Conservation (phyloP, 116 monocot genomes). For the Iris pallida region DNA sequence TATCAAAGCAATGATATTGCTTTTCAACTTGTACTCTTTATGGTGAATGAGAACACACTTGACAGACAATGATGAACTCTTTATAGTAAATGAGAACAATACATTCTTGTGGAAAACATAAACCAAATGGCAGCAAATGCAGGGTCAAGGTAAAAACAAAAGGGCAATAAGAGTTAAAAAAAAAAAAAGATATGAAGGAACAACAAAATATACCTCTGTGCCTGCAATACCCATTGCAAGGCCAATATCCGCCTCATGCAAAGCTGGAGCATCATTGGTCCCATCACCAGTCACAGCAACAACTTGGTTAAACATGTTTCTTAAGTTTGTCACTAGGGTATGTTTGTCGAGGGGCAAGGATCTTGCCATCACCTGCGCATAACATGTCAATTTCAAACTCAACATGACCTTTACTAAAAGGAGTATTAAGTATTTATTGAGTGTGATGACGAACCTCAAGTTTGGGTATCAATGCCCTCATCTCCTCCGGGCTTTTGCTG, state of each 20-base stretch:
- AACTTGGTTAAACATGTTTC: conserved; percentile 43
- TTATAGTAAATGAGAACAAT: neutral
- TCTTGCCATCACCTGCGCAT: conserved; percentile 50
- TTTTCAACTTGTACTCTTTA: neutral
- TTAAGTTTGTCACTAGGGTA: conserved; percentile 49
- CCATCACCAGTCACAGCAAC: conserved; percentile 65
- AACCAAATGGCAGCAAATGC: neutral
- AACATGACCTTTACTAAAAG: neutral
- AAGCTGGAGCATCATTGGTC: conserved; percentile 61
- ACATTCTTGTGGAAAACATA: neutral
- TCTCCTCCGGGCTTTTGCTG: conserved; percentile 42
- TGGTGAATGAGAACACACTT: neutral
- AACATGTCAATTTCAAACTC: neutral
- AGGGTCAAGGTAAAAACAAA: neutral
- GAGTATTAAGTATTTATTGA: neutral
- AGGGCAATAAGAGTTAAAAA: neutral
- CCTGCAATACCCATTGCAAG: conserved; percentile 64
- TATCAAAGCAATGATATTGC: neutral
- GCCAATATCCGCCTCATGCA: conserved; percentile 59
- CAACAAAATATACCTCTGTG: conserved; percentile 39
- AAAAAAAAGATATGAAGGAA: neutral
- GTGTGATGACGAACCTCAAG: conserved; percentile 27
- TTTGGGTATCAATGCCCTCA: conserved; percentile 45
- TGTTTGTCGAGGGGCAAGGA: conserved; percentile 60
- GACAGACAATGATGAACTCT: neutral